Evolutionary conservation across 2,329 filamentous ascomycete genomes (phyloP).

Genomic region (Trichothecium roseum): DNA sequence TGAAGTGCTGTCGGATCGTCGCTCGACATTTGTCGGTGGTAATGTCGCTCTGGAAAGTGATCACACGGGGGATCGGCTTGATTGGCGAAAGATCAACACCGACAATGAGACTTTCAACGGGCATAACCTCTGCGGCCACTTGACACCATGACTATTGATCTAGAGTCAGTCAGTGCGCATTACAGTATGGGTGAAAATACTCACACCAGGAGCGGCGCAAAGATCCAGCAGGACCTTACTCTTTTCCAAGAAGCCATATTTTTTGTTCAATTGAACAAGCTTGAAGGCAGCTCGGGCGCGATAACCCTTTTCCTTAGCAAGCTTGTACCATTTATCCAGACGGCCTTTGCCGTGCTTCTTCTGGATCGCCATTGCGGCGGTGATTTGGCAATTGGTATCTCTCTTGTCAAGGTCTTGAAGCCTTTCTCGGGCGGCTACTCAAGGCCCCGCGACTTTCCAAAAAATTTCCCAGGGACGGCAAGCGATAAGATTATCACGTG

Average conservation of each 20-base stretch:
- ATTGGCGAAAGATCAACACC: constrained; percentile 93
- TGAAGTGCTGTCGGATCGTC: constrained; percentile 79
- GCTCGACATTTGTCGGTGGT: constrained; percentile 93
- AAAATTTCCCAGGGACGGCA: constrained; percentile 13
- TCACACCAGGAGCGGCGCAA: constrained; percentile 86
- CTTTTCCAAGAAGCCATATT: constrained; percentile 96
- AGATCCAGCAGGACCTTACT: constrained; percentile 95
- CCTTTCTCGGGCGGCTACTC: constrained; percentile 4
- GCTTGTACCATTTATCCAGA: constrained; percentile 97
- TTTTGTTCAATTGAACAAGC: constrained; percentile 96
- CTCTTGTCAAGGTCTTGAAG: constrained; percentile 2
- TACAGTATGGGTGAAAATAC: constrained; percentile 14
- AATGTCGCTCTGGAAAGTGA: constrained; percentile 95
- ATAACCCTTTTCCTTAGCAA: constrained; percentile 98
- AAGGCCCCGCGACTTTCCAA: constrained; percentile 13
- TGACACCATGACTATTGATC: constrained; percentile 74
- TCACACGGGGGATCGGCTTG: constrained; percentile 87
- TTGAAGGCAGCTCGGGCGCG: constrained; percentile 95
- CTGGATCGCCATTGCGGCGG: constrained; percentile 71
- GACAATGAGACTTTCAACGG: constrained; percentile 76
- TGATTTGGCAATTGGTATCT: no score
- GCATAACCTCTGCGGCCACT: constrained; percentile 93
- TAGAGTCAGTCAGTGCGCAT: constrained; percentile 14
- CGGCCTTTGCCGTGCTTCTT: constrained; percentile 99
- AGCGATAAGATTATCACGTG: constrained; percentile 23